phyloP scores from a whole-genome alignment of 2,329 filamentous ascomycete genomes.

The Aspergillus fijiensis region DNA sequence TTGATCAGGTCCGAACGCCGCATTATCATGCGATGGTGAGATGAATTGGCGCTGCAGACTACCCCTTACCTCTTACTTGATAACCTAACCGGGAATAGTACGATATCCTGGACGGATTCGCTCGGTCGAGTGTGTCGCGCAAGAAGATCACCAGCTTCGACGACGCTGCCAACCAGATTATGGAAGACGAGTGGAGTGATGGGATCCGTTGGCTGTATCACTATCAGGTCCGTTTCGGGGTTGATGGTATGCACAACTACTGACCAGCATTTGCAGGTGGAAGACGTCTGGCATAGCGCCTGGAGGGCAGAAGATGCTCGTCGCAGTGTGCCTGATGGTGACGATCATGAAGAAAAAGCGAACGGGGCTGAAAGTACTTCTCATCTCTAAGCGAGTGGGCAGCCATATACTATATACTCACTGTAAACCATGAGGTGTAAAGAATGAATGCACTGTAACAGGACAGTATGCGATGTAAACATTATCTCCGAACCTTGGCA shows the following conservation, averaged over 20 bases:
- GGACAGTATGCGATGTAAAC: too few species aligned
- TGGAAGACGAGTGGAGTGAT: slow-evolving; percentile 11
- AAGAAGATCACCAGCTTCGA: slow-evolving; percentile 3
- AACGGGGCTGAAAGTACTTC: background rate
- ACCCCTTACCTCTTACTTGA: too few species aligned
- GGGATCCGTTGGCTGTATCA: slow-evolving; percentile 12
- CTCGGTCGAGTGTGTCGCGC: background rate
- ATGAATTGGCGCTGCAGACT: background rate
- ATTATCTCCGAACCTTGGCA: too few species aligned
- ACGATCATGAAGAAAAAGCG: background rate
- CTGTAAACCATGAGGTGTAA: too few species aligned
- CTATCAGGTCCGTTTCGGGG: slow-evolving; percentile 7
- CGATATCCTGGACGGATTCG: slow-evolving; percentile 10
- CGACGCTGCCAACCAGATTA: background rate
- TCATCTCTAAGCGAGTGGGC: background rate
- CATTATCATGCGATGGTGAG: slow-evolving; percentile 15
- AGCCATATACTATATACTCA: too few species aligned
- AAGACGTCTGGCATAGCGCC: slow-evolving; percentile 10
- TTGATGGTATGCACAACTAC: accelerated
- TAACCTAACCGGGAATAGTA: background rate
- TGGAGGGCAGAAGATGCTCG: slow-evolving; percentile 8
- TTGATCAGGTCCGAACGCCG: slow-evolving; percentile 10
- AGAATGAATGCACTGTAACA: too few species aligned
- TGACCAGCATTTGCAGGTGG: slow-evolving; percentile 3
- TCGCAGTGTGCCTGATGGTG: background rate